Percentiles rank a stretch among this genome's conserved stretches.
Evolutionary conservation across 768 basidiomycete genomes (phyloP).

Genomic region (Mrakia blollopis): DNA sequence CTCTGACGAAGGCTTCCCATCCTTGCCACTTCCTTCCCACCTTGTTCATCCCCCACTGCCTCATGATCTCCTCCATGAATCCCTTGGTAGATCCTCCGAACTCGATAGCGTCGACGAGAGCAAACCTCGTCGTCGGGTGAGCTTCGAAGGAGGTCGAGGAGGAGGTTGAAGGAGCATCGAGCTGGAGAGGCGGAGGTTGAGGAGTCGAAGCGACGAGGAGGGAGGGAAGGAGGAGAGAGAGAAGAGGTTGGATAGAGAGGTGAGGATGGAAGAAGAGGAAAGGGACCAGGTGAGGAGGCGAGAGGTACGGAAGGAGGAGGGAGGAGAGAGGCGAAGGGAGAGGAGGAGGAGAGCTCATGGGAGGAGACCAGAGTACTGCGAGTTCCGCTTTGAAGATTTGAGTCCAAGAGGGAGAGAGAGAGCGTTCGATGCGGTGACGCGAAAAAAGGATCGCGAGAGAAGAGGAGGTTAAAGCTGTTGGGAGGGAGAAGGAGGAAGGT

Average conservation of each 20-base stretch:
- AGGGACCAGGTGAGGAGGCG: neutral
- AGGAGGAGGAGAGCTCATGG: neutral
- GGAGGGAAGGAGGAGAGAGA: neutral
- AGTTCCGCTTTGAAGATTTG: neutral
- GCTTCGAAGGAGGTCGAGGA: neutral
- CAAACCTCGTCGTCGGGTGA: neutral
- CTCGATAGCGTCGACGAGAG: slow-evolving; percentile 21
- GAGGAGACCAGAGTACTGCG: neutral
- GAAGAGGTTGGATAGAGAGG: neutral
- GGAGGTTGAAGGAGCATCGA: neutral
- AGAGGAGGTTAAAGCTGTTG: neutral
- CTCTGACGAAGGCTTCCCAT: slow-evolving; percentile 25
- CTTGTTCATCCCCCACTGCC: slow-evolving; percentile 5
- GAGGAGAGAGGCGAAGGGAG: neutral
- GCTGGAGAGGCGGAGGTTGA: neutral
- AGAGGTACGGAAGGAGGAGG: slow-evolving; percentile 3
- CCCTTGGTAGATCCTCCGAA: slow-evolving; percentile 8
- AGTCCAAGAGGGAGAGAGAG: neutral
- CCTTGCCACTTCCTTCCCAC: neutral
- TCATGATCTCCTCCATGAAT: slow-evolving; percentile 16
- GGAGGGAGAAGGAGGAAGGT: neutral
- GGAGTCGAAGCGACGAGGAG: neutral
- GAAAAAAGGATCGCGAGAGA: too few relatives aligned
- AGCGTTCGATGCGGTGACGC: neutral
- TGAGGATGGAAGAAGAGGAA: slow-evolving; percentile 18